Evolutionary conservation across 2,329 filamentous ascomycete genomes (phyloP).

Genomic region (Epichloe gansuensis): DNA sequence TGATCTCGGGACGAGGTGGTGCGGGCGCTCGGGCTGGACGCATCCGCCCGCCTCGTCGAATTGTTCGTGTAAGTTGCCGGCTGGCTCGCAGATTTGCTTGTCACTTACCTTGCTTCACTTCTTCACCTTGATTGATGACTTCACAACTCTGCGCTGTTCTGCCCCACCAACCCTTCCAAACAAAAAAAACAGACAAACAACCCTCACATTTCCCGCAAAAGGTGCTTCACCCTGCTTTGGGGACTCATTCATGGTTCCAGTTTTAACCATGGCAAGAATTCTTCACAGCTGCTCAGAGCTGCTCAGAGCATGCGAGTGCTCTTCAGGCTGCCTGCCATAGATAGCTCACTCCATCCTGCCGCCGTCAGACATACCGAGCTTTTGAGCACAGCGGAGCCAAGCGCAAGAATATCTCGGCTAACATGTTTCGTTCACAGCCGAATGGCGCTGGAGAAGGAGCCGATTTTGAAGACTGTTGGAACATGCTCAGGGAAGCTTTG

Average conservation of each 20-base stretch:
- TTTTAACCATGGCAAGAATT: neutral
- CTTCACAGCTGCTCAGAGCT: too few relatives aligned
- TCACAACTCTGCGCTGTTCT: neutral
- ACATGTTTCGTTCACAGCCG: slow-evolving; percentile 16
- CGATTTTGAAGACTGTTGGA: slow-evolving; percentile 83
- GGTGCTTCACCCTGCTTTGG: neutral
- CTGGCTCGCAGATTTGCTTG: neutral
- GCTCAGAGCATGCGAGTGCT: neutral
- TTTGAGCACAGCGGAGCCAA: neutral
- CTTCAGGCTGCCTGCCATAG: neutral
- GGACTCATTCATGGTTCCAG: neutral
- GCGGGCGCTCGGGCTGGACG: slow-evolving; percentile 25
- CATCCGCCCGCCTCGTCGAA: slow-evolving; percentile 31
- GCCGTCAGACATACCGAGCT: neutral
- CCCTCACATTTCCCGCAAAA: too few relatives aligned
- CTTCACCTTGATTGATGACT: neutral
- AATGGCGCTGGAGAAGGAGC: slow-evolving; percentile 40
- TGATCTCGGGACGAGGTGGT: slow-evolving; percentile 38
- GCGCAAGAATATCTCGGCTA: slow-evolving; percentile 7
- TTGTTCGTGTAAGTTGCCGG: slow-evolving; percentile 25
- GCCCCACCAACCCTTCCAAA: neutral
- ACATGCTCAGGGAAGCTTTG: slow-evolving; percentile 61
- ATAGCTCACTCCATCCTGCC: neutral
- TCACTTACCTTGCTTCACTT: neutral
- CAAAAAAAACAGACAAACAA: neutral